These are phyloP conservation scores for Albifimbria verrucaria DNA, from an alignment of 2,329 filamentous ascomycete genomes.

Conservation along the genomic window DNA sequence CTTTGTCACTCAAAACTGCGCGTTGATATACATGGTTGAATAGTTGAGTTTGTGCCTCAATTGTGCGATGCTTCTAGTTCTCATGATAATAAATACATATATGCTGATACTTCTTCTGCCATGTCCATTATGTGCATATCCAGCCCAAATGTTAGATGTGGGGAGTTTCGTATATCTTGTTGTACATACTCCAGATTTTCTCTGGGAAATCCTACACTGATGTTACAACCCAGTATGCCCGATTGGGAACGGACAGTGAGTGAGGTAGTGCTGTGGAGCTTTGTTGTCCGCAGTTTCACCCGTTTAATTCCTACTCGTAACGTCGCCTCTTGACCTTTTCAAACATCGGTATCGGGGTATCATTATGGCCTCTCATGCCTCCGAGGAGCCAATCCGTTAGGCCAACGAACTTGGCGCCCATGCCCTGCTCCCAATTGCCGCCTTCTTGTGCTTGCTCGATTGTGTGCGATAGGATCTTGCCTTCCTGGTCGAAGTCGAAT, in stretches of 20 bases:
- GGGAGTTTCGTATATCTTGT: background rate
- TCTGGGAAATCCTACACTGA: background rate
- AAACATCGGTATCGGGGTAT: slow-evolving; percentile 33
- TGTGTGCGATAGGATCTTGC: slow-evolving; percentile 79
- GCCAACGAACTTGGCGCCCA: slow-evolving; percentile 81
- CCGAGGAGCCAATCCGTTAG: slow-evolving; percentile 94
- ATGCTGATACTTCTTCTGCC: too few relatives aligned
- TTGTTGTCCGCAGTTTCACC: too few relatives aligned
- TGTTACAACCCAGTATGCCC: background rate
- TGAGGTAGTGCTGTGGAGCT: background rate
- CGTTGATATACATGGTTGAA: too few relatives aligned
- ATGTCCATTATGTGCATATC: too few relatives aligned
- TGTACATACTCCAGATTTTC: background rate
- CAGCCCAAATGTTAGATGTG: background rate
- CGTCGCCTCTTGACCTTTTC: slow-evolving; percentile 22
- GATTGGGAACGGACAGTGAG: background rate
- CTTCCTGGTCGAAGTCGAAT: slow-evolving; percentile 90
- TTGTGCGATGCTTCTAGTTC: too few relatives aligned
- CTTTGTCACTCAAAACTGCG: too few relatives aligned
- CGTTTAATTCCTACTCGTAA: slow-evolving; percentile 9
- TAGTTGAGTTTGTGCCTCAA: too few relatives aligned
- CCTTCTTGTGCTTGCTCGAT: slow-evolving; percentile 91
- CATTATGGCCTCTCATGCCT: slow-evolving; percentile 49
- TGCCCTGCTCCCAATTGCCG: slow-evolving; percentile 74
- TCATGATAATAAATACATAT: background rate